These are phyloP conservation scores for Aspergillus ibericus DNA, from an alignment of 2,329 filamentous ascomycete genomes.

Conservation along the genomic window DNA sequence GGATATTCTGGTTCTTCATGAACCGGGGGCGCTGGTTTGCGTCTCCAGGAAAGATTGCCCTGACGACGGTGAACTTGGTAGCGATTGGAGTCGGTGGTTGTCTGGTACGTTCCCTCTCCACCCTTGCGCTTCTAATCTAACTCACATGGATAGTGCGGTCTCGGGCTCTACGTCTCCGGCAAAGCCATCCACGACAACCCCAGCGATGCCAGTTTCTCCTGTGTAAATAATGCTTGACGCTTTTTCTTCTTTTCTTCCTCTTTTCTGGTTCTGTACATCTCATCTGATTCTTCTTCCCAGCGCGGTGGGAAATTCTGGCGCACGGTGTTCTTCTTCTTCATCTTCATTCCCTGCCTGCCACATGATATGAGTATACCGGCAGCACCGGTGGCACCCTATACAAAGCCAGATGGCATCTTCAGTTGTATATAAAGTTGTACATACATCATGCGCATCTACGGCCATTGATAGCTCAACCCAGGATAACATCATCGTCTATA, in stretches of 20 bases:
- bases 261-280: not conserved
- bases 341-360: not conserved
- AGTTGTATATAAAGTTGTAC: not conserved
- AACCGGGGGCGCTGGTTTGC: conserved; percentile 35
- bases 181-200: conserved; percentile 36
- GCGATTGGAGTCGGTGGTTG: conserved; percentile 23
- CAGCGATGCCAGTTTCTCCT: conserved; percentile 34
- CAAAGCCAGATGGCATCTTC: not conserved
- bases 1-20: conserved; percentile 41
- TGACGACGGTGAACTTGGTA: conserved; percentile 29
- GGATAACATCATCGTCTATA: not conserved
- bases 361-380: no score
- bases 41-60: conserved; percentile 30
- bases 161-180: conserved; percentile 37
- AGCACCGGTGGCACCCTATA: not conserved
- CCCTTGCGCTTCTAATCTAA: not conserved
- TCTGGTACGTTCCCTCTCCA: conserved; percentile 20
- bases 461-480: not conserved
- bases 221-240: conserved; percentile 28
- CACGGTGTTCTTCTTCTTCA: not conserved
- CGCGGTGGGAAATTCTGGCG: not conserved
- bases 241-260: no score
- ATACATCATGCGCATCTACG: not conserved
- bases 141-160: conserved; percentile 25
- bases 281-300: not conserved